Base-by-base conservation (phyloP, 176 grass and related monocot species). In the Aegilops bicornis region DNA sequence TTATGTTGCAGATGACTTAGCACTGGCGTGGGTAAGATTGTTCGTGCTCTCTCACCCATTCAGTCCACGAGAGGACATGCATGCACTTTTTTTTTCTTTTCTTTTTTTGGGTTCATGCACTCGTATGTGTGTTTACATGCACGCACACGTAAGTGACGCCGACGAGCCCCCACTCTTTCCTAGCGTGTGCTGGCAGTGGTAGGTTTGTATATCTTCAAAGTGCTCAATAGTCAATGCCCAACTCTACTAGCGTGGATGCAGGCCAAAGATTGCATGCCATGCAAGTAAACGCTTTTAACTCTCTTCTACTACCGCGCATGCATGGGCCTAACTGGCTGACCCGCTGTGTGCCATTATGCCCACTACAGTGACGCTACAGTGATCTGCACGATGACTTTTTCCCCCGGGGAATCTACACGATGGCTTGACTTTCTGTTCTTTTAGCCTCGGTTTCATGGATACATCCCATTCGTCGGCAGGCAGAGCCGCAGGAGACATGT, bases 221-320 rank as follows among this genome's bases (percentile, higher is more conserved):
- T 76, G 69, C 42, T 69, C n/a, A 22, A 30, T 58, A 40, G 40
- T 58, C 31, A 29, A 30, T 67, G 29, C 79, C 79, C 54, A 88
- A 77, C 33, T 48, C 23, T 68, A 82, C n/a, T 68, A 82, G 10
- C 69, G 12, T 79, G 76, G 22, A 78, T 42, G 68, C 35, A 64
- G 40, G 60, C 30, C 65, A 43, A 72, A 66, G 58, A 79, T 54
- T 82, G 58, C 85, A 75, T 76, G 30, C n/a, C 56, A 65, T 62
- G 64, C 64, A 71, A 71, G 63, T 35, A 68, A 77, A 10, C 61
- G 48, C 2, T 42, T 32, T 43, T 9, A 58, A 16, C 6, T 66
- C 52, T 32, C 15, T 65, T 11, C 62, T 36, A 52, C 48, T 33
- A n/a, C 62, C 48, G 19, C 54, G 54, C 48, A 35, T 61, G 60